phyloP scores from a whole-genome alignment of 495 filamentous ascomycete species.

The Penicillium goetzii region DNA sequence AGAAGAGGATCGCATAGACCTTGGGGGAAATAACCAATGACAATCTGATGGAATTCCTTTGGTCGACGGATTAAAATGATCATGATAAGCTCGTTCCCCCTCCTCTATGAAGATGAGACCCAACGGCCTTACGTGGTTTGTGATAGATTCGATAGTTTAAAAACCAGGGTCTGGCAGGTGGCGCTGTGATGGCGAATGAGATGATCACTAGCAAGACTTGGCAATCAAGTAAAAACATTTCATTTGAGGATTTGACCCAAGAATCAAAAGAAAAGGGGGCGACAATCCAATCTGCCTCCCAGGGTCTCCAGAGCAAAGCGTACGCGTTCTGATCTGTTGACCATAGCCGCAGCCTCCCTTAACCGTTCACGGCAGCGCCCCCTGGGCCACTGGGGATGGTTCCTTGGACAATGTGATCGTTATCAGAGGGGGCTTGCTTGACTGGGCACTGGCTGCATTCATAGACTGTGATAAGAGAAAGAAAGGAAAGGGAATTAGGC shows the following conservation, averaged over 20 bases:
- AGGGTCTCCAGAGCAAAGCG: not conserved
- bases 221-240: not conserved
- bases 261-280: slow-evolving; percentile 7
- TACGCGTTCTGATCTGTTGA: slow-evolving; percentile 18
- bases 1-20: slow-evolving; percentile 4
- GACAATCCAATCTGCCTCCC: slow-evolving; percentile 11
- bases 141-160: slow-evolving; percentile 33
- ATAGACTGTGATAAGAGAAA: not conserved
- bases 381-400: slow-evolving; percentile 16
- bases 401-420: slow-evolving; percentile 14
- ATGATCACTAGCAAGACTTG: not conserved
- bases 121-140: slow-evolving; percentile 21
- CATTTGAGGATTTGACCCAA: slow-evolving; percentile 4
- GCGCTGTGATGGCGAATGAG: slow-evolving; percentile 17
- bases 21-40: not conserved
- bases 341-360: not conserved
- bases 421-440: slow-evolving; percentile 11
- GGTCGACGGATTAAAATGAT: not conserved
- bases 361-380: slow-evolving; percentile 12
- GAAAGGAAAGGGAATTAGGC: not conserved
- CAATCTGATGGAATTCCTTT: not conserved
- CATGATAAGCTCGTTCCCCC: slow-evolving; percentile 28
- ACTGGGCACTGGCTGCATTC: slow-evolving; percentile 3
- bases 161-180: slow-evolving; percentile 20
- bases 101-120: slow-evolving; percentile 10